A percentile compares a stretch with the other conserved stretches of the same genome.
These are phyloP conservation scores for Uronychia setigera DNA, from an alignment of 73 alveolate genomes.

Conservation along the genomic window DNA sequence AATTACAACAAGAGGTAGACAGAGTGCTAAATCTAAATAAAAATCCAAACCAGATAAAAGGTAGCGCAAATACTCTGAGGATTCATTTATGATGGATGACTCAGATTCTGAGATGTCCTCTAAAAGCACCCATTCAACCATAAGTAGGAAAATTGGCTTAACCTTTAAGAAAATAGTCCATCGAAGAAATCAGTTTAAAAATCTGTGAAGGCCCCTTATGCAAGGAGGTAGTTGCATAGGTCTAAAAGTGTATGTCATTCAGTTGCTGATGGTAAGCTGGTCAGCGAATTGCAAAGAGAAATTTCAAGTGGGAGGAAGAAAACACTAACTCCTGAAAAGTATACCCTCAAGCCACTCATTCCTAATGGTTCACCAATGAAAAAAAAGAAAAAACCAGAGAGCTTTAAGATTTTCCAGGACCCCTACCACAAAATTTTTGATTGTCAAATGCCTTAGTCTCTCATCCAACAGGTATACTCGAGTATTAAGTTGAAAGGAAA, in stretches of 20 bases:
- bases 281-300: not conserved
- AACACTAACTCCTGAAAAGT: not conserved
- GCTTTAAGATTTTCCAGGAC: not conserved
- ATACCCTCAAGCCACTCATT: not conserved
- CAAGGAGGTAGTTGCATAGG: not conserved
- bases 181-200: too few species aligned
- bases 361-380: not conserved
- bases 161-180: not conserved
- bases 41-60: not conserved
- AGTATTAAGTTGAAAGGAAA: not conserved
- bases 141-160: not conserved
- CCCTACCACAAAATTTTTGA: not conserved
- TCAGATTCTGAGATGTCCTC: not conserved
- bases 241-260: not conserved
- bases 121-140: not conserved
- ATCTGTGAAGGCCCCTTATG: not conserved
- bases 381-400: not conserved
- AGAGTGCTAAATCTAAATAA: too few species aligned
- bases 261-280: not conserved
- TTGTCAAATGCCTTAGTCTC: not conserved
- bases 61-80: not conserved
- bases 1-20: too few species aligned
- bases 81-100: not conserved
- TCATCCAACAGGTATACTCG: constrained; percentile 2
- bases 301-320: not conserved